phyloP scores from a whole-genome alignment of 2,329 filamentous ascomycete genomes.

The Nigrograna mackinnonii region DNA sequence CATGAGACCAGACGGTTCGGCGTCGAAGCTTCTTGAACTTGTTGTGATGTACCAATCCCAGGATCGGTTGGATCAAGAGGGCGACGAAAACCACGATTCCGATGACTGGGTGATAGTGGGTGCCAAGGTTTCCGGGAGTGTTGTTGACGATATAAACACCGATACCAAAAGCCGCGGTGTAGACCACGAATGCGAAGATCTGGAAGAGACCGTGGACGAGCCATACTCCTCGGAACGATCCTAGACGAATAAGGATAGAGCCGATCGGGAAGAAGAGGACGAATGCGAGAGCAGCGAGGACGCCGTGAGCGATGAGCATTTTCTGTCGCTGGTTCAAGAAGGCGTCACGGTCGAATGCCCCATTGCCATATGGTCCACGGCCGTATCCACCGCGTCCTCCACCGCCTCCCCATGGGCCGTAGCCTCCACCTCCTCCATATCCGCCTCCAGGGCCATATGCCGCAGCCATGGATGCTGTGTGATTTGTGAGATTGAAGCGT shows the following conservation, averaged over 20 bases:
- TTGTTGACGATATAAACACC: slow-evolving; percentile 54
- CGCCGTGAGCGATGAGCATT: slow-evolving; percentile 46
- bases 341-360: slow-evolving; percentile 5
- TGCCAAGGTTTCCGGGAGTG: slow-evolving; percentile 22
- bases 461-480: slow-evolving; percentile 13
- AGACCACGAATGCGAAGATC: slow-evolving; percentile 51
- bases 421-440: slow-evolving; percentile 10
- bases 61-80: slow-evolving; percentile 58
- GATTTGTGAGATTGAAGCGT: slow-evolving; percentile 4
- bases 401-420: background rate
- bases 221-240: slow-evolving; percentile 44
- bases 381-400: slow-evolving; percentile 3
- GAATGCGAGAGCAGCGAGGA: slow-evolving; percentile 48
- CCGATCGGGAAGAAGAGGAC: slow-evolving; percentile 49
- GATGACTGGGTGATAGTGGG: slow-evolving; percentile 55
- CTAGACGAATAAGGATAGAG: slow-evolving; percentile 46
- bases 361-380: background rate
- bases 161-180: slow-evolving; percentile 54
- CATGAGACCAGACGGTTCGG: slow-evolving; percentile 50
- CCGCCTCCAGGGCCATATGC: slow-evolving; percentile 13
- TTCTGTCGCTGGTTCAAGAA: slow-evolving; percentile 8
- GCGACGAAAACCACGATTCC: slow-evolving; percentile 54
- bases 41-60: slow-evolving; percentile 56
- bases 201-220: slow-evolving; percentile 52
- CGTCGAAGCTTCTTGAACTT: slow-evolving; percentile 50